Evolutionary conservation across 1,284 basidiomycete genomes (phyloP).

Genomic region (Neotropicomus parvogracilis): DNA sequence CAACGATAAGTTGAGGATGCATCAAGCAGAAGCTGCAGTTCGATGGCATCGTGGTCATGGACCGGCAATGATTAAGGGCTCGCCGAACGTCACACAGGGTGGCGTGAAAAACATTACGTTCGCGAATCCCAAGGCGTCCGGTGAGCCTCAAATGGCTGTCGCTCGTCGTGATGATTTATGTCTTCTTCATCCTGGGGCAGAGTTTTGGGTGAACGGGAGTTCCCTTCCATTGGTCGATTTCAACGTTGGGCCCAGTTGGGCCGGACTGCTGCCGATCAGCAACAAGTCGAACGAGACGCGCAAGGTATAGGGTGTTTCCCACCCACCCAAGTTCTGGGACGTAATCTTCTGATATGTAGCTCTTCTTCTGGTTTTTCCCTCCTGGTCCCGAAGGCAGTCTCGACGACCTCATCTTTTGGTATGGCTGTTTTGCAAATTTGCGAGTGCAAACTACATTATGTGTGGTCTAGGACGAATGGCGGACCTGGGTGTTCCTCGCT

Average conservation of each 20-base stretch:
- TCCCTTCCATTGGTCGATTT: conserved; percentile 67
- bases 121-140: conserved; percentile 59
- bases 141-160: conserved; percentile 35
- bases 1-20: conserved; percentile 15
- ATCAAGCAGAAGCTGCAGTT: conserved; percentile 36
- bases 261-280: conserved; percentile 71
- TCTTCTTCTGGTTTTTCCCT: conserved; percentile 89
- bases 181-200: conserved; percentile 32
- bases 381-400: conserved; percentile 65
- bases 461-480: conserved; percentile 42
- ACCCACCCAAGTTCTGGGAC: not conserved
- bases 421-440: not conserved
- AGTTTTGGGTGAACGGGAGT: conserved; percentile 69
- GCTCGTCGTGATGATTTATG: not conserved
- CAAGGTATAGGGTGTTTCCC: conserved; percentile 43
- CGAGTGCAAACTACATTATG: conserved; percentile 17
- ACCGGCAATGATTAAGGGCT: conserved; percentile 9
- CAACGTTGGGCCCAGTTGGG: conserved; percentile 72
- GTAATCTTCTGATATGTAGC: conserved; percentile 35
- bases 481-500: conserved; percentile 68
- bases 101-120: conserved; percentile 66
- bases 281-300: conserved; percentile 56
- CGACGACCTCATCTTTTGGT: conserved; percentile 76
- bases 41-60: conserved; percentile 33
- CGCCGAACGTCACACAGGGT: conserved; percentile 7